Conservation (phyloP, 257 asterid species). For the Salvia splendens region DNA sequence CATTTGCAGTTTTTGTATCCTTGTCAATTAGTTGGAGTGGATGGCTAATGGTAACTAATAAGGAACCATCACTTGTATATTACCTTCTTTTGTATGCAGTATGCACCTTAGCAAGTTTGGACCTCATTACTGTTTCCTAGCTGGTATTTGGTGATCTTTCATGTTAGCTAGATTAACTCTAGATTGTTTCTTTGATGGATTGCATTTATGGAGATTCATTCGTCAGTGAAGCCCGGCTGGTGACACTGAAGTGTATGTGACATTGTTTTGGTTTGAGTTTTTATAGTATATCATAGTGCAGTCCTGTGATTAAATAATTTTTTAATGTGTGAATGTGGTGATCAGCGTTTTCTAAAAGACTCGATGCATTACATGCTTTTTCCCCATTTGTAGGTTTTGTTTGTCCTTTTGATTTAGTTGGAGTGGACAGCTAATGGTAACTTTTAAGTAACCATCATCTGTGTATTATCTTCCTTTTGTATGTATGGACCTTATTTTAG, state of each 20-base stretch:
- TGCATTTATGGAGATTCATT: constrained; percentile 12
- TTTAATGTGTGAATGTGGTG: not conserved
- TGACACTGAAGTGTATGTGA: not conserved
- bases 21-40: constrained; percentile 8
- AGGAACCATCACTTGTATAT: not conserved
- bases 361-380: not conserved
- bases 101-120: not conserved
- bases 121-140: not conserved
- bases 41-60: not conserved
- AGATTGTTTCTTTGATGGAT: not conserved
- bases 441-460: not conserved
- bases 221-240: not conserved
- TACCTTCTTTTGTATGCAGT: not conserved
- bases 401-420: constrained; percentile 3
- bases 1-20: not conserved
- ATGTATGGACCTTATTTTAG: not conserved
- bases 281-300: not conserved
- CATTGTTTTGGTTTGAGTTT: constrained; percentile 1
- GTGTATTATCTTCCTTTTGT: not conserved
- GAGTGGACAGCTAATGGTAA: constrained; percentile 4
- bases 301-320: not conserved
- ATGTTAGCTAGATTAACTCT: not conserved
- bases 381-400: not conserved
- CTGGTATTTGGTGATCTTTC: not conserved
- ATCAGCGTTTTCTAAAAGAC: not conserved